Conservation (phyloP, 495 filamentous ascomycete genomes). For the Talaromyces borbonicus region DNA sequence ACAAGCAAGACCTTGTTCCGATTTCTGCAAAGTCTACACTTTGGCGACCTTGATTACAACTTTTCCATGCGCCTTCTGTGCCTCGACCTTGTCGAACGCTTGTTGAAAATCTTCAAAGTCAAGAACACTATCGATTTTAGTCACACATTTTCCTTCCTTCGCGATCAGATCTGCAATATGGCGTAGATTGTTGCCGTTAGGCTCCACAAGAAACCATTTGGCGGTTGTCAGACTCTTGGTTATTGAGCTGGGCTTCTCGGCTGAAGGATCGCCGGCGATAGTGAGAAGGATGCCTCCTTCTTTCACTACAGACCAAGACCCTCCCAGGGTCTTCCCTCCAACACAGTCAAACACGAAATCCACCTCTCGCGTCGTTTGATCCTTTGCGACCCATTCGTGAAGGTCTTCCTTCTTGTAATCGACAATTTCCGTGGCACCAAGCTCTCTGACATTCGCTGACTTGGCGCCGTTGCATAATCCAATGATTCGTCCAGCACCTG, state of each 20-base stretch:
- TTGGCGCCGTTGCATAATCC: constrained; percentile 13
- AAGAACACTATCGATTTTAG: constrained; percentile 40
- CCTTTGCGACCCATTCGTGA: constrained; percentile 23
- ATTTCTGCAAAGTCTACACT: too few species aligned
- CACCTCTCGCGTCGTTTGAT: constrained; percentile 18
- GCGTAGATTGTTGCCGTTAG: constrained; percentile 28
- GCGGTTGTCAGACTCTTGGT: background rate
- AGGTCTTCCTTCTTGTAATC: constrained; percentile 31
- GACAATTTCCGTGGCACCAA: constrained; percentile 38
- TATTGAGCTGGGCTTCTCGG: background rate
- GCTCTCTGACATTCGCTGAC: constrained; percentile 17
- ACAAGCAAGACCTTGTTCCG: too few species aligned
- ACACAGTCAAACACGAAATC: constrained; percentile 45
- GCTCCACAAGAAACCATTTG: constrained; percentile 18
- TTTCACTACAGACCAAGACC: constrained; percentile 36
- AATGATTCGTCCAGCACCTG: constrained; percentile 30
- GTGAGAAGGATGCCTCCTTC: constrained; percentile 37
- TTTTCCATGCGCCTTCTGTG: constrained; percentile 32
- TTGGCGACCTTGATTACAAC: constrained; percentile 17
- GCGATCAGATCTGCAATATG: constrained; percentile 32
- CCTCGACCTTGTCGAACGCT: constrained; percentile 30
- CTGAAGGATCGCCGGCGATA: constrained; percentile 20
- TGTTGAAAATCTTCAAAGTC: constrained; percentile 26
- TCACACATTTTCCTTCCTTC: constrained; percentile 23
- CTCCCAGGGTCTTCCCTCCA: constrained; percentile 32